Evolutionary conservation across 2,329 filamentous ascomycete genomes (phyloP).

Genomic region (Alternaria incomplexa): DNA sequence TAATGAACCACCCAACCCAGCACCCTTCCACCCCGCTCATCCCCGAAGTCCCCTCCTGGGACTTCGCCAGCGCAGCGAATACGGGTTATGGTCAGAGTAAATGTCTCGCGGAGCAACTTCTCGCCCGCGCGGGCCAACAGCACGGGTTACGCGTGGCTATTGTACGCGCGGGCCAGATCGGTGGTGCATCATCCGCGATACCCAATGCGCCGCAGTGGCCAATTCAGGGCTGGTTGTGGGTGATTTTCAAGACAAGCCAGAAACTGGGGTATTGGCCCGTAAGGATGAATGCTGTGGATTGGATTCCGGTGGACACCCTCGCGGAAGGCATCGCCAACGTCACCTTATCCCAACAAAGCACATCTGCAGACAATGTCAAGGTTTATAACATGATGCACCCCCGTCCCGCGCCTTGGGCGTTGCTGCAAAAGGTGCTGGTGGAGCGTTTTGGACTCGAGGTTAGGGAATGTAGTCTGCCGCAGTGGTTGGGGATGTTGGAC

Average conservation of each 20-base stretch:
- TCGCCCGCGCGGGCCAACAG: not conserved
- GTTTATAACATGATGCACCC: conserved; percentile 7
- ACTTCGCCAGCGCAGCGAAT: not conserved
- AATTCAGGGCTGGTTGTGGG: not conserved
- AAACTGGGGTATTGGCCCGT: not conserved
- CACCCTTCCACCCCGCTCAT: not conserved
- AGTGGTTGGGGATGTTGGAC: not conserved
- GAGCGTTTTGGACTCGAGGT: not conserved
- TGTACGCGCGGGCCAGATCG: not conserved
- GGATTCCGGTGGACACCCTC: not conserved
- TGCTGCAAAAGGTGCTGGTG: not conserved
- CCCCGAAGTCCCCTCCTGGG: not conserved
- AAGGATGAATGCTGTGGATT: not conserved
- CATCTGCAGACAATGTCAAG: not conserved
- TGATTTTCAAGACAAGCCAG: not conserved
- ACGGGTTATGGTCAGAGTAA: not conserved
- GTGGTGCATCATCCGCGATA: not conserved
- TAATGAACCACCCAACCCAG: not conserved
- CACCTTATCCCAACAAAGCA: not conserved
- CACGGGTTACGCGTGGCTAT: not conserved
- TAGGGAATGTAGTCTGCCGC: not conserved
- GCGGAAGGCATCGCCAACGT: not conserved
- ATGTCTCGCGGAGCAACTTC: not conserved
- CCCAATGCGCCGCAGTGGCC: not conserved
- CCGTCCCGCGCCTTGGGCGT: not conserved